Conservation (phyloP, 192 early-diverging fungal species). For the Allomyces macrogynus region DNA sequence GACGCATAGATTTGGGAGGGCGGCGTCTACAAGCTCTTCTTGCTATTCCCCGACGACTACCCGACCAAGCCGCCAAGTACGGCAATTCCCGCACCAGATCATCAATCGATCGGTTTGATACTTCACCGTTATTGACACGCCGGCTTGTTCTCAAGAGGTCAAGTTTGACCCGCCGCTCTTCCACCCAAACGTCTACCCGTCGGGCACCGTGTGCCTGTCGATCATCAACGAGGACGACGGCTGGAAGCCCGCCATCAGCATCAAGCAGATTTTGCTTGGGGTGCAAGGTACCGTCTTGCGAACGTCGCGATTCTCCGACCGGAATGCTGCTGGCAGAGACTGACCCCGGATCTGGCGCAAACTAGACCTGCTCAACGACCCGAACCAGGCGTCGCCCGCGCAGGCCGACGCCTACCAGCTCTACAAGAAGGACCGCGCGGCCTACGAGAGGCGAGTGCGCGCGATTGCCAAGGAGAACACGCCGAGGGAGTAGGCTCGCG, state of each 20-base stretch:
- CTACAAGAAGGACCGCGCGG: conserved; percentile 32
- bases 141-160: conserved; percentile 6
- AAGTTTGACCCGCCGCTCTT: conserved; percentile 62
- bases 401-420: conserved; percentile 62
- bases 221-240: conserved; percentile 90
- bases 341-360: background rate
- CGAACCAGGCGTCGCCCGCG: conserved; percentile 79
- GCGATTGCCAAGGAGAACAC: conserved; percentile 31
- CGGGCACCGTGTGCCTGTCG: conserved; percentile 89
- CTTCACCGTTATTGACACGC: too few relatives aligned
- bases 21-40: conserved; percentile 61
- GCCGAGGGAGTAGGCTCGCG: conserved; percentile 1
- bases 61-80: conserved; percentile 59
- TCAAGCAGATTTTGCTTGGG: conserved; percentile 92
- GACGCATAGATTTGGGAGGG: conserved; percentile 51
- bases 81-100: background rate
- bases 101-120: too few relatives aligned
- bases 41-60: conserved; percentile 77
- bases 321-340: too few relatives aligned
- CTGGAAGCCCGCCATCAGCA: conserved; percentile 85
- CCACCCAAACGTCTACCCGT: conserved; percentile 92
- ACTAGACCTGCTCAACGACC: conserved; percentile 67
- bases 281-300: conserved; percentile 28
- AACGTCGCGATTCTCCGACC: too few relatives aligned
- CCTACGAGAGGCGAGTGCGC: conserved; percentile 33